phyloP scores from a whole-genome alignment of 495 filamentous ascomycete genomes.

The Hypoxylon rickii region DNA sequence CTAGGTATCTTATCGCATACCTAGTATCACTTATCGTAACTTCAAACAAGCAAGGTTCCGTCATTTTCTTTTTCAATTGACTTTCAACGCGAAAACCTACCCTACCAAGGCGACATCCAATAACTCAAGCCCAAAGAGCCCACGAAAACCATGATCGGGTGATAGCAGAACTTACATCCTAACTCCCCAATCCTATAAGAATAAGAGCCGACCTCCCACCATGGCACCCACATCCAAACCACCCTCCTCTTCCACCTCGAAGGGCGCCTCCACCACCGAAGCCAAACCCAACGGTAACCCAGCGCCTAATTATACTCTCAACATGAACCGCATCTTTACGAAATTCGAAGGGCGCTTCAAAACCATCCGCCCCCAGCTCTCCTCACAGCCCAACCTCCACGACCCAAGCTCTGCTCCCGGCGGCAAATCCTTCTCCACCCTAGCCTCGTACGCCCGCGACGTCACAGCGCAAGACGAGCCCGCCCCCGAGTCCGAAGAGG shows the following conservation, averaged over 20 bases:
- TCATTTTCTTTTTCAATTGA: background rate
- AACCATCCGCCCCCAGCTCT: conserved; percentile 27
- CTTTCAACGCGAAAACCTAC: background rate
- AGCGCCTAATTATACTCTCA: conserved; percentile 39
- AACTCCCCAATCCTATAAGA: background rate
- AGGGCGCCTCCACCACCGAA: background rate
- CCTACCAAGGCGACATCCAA: background rate
- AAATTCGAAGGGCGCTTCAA: conserved; percentile 33
- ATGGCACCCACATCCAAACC: conserved; percentile 36
- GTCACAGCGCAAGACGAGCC: background rate
- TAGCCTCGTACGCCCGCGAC: background rate
- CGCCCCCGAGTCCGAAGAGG: background rate
- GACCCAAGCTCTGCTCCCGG: conserved; percentile 4
- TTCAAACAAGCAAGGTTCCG: background rate
- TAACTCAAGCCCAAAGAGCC: too few species aligned
- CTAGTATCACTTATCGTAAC: conserved; percentile 17
- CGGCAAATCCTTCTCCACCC: conserved; percentile 40
- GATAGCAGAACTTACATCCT: background rate
- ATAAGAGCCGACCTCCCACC: background rate
- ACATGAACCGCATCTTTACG: conserved; percentile 44
- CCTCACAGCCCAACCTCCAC: conserved; percentile 21
- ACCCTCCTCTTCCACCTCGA: conserved; percentile 8
- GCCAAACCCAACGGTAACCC: conserved; percentile 34
- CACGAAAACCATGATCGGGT: conserved; percentile 9
- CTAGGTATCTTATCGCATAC: conserved; percentile 1